Evolutionary conservation across 495 filamentous ascomycete genomes (phyloP).

Genomic region (Letharia columbiana): DNA sequence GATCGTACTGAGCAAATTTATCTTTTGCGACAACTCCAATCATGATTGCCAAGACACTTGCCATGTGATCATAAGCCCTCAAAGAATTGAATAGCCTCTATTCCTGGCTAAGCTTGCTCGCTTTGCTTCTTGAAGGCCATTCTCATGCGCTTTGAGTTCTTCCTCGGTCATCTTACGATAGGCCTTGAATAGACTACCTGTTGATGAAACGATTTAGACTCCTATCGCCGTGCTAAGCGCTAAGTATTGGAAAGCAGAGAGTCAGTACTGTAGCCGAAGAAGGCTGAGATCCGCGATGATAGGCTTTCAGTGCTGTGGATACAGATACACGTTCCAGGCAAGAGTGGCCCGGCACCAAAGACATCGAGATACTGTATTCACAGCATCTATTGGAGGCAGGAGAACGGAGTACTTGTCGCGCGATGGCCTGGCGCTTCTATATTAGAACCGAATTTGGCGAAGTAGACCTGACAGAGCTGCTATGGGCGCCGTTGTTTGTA

Average conservation of each 20-base stretch:
- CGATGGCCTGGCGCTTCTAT: not conserved
- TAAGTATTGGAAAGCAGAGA: not conserved
- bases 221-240: not conserved
- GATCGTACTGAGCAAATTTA: not conserved
- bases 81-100: not conserved
- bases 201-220: not conserved
- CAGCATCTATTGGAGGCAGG: too few species aligned
- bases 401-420: too few species aligned
- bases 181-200: not conserved
- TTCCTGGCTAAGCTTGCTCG: not conserved
- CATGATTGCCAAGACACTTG: not conserved
- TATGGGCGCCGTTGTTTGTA: conserved; percentile 6
- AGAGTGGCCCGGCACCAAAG: not conserved
- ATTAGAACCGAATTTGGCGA: conserved; percentile 26
- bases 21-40: not conserved
- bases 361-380: not conserved
- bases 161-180: not conserved
- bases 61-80: not conserved
- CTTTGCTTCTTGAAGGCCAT: not conserved
- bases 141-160: not conserved
- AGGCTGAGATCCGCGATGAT: not conserved
- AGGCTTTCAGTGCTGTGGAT: not conserved
- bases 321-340: not conserved
- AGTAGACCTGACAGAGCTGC: conserved; percentile 18
- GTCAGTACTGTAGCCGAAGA: not conserved